Evolutionary conservation across 805 yeast genomes (phyloP).

Genomic region (Yarrowia sp.): DNA sequence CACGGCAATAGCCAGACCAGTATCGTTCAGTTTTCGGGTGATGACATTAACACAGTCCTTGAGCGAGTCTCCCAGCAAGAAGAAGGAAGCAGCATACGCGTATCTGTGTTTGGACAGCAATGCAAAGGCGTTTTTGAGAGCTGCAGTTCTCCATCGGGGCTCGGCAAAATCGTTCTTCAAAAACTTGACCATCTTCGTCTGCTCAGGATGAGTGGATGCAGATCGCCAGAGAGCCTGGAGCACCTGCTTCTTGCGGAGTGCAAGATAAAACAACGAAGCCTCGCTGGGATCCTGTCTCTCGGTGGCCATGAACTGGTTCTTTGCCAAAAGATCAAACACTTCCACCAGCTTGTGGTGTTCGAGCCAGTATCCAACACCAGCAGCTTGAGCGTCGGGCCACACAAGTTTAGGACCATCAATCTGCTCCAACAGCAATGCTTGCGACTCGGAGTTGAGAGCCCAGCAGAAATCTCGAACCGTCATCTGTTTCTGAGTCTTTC

Average conservation of each 20-base stretch:
- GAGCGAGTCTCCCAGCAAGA: conserved; percentile 75
- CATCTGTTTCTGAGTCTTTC: conserved; percentile 58
- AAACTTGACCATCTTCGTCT: conserved; percentile 79
- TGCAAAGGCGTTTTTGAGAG: conserved; percentile 90
- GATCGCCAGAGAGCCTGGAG: conserved; percentile 85
- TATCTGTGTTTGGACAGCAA: conserved; percentile 86
- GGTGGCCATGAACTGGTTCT: conserved; percentile 68
- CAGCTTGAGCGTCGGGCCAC: conserved; percentile 67
- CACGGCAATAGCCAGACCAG: conserved; percentile 78
- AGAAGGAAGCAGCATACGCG: conserved; percentile 87
- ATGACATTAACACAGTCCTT: conserved; percentile 81
- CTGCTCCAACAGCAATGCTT: conserved; percentile 65
- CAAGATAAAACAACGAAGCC: conserved; percentile 77
- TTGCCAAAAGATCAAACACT: conserved; percentile 72
- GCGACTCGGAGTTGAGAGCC: conserved; percentile 85
- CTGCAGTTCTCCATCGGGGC: conserved; percentile 85
- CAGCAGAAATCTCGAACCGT: conserved; percentile 83
- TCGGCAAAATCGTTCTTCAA: conserved; percentile 76
- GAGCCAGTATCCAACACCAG: conserved; percentile 78
- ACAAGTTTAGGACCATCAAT: conserved; percentile 54
- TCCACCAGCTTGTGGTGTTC: conserved; percentile 56
- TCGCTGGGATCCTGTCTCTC: conserved; percentile 72
- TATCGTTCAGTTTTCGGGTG: conserved; percentile 68
- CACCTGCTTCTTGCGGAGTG: conserved; percentile 77
- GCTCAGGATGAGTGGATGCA: conserved; percentile 76